Conservation (phyloP, 163 green algal species). For the Coccomyxa subellipsoidea region DNA sequence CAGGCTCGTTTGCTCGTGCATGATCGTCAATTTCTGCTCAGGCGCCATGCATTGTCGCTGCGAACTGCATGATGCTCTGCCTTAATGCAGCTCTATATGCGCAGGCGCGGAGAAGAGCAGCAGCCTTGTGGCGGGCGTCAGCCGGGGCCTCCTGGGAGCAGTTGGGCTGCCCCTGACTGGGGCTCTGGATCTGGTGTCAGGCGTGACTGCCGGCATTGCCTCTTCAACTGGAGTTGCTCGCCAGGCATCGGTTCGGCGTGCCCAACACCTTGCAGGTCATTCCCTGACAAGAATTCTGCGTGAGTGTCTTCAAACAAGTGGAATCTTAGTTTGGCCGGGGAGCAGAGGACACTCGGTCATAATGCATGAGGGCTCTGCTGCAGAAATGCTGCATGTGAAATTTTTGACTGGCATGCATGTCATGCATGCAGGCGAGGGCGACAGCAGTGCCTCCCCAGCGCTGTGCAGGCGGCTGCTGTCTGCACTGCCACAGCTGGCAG, state of each 20-base stretch:
- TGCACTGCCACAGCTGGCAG: background rate
- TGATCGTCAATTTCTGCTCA: no score
- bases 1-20: no score
- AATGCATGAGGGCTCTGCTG: no score
- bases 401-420: no score
- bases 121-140: conserved; percentile 29
- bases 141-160: conserved; percentile 33
- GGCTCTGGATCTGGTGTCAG: conserved; percentile 38
- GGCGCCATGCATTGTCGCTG: no score
- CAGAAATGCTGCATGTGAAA: no score
- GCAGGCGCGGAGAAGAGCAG: background rate
- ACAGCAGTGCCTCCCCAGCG: background rate
- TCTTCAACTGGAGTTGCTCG: conserved; percentile 28
- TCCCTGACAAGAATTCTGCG: no score
- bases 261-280: background rate
- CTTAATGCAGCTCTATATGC: background rate
- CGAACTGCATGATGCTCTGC: no score
- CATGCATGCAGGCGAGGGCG: background rate
- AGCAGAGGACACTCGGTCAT: no score
- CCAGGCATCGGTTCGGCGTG: background rate
- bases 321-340: no score
- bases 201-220: conserved; percentile 32
- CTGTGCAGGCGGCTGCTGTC: background rate
- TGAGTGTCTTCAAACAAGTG: no score
- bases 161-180: conserved; percentile 43